phyloP scores from a whole-genome alignment of 345 rosid genomes.

The Pelargonium nanum region DNA sequence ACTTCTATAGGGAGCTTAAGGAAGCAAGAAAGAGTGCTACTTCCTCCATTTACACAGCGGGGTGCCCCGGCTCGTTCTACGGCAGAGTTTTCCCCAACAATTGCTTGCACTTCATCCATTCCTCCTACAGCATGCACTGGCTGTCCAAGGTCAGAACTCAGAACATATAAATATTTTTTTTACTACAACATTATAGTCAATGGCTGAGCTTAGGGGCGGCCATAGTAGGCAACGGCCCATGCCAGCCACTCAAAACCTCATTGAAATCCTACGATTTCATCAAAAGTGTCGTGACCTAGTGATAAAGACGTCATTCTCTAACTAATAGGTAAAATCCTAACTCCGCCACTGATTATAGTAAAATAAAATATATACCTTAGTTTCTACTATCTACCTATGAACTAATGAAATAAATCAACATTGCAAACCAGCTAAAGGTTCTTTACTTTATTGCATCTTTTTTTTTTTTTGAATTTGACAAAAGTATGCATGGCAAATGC shows the following conservation, averaged over 20 bases:
- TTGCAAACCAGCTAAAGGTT: background rate
- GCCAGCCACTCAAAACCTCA: too few species aligned
- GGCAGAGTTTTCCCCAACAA: conserved; percentile 64
- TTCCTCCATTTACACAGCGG: conserved; percentile 25
- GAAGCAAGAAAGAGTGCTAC: conserved; percentile 14
- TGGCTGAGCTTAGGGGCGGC: too few species aligned
- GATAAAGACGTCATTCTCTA: too few species aligned
- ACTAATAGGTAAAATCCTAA: too few species aligned
- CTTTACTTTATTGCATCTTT: background rate
- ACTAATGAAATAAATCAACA: background rate
- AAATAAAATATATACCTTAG: too few species aligned
- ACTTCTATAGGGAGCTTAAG: conserved; percentile 24
- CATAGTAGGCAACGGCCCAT: too few species aligned
- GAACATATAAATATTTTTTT: conserved; percentile 2
- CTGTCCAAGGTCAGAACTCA: conserved; percentile 52
- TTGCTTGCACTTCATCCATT: conserved; percentile 56
- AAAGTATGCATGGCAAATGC: background rate
- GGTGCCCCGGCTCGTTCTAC: conserved; percentile 75
- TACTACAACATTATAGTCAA: background rate
- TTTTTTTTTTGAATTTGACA: background rate
- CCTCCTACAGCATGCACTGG: conserved; percentile 86
- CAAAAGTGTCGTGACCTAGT: too few species aligned
- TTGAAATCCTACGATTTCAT: too few species aligned
- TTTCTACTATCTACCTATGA: background rate
- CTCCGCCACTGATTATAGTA: too few species aligned